phyloP scores from a whole-genome alignment of 2,329 filamentous ascomycete genomes.

The Pseudopithomyces maydicus region DNA sequence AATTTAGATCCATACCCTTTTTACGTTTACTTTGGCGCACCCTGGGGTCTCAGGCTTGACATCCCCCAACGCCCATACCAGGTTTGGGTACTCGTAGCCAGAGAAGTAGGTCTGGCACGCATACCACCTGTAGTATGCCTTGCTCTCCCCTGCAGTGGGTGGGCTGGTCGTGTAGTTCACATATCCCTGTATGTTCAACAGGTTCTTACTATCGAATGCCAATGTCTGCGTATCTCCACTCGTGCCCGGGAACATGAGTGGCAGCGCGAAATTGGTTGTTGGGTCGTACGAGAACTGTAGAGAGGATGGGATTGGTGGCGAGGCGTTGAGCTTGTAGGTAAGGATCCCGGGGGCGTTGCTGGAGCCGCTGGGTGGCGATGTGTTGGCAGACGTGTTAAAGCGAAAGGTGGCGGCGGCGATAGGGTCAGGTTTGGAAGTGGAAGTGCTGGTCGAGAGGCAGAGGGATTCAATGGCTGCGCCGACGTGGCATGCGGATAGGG shows the following conservation, averaged over 20 bases:
- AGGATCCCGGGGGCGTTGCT: constrained; percentile 41
- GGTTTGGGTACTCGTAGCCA: constrained; percentile 50
- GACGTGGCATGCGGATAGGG: constrained; percentile 52
- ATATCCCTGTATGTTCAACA: constrained; percentile 48
- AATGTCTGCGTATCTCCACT: constrained; percentile 30
- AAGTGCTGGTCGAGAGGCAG: constrained; percentile 40
- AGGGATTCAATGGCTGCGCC: constrained; percentile 56
- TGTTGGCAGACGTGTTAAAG: constrained; percentile 40
- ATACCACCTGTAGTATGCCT: constrained; percentile 51
- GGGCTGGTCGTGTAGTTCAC: constrained; percentile 48
- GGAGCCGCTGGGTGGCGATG: constrained; percentile 14
- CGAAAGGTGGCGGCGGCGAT: constrained; percentile 28
- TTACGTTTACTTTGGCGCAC: constrained; percentile 51
- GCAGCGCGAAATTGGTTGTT: constrained; percentile 49
- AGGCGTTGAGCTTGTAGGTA: constrained; percentile 48
- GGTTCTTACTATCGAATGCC: constrained; percentile 47
- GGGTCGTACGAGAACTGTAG: constrained; percentile 45
- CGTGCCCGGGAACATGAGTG: constrained; percentile 45
- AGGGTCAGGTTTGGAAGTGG: constrained; percentile 22
- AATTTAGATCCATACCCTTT: constrained; percentile 30
- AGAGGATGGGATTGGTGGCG: constrained; percentile 40
- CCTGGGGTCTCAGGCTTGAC: constrained; percentile 51
- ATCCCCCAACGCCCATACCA: constrained; percentile 51
- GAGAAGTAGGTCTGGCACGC: constrained; percentile 49
- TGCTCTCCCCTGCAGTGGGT: constrained; percentile 18